A percentile compares a stretch with the other conserved stretches of the same genome.
These are phyloP conservation scores for Neoarthrinium moseri DNA, from an alignment of 2,329 filamentous ascomycete species.

Conservation along the genomic window DNA sequence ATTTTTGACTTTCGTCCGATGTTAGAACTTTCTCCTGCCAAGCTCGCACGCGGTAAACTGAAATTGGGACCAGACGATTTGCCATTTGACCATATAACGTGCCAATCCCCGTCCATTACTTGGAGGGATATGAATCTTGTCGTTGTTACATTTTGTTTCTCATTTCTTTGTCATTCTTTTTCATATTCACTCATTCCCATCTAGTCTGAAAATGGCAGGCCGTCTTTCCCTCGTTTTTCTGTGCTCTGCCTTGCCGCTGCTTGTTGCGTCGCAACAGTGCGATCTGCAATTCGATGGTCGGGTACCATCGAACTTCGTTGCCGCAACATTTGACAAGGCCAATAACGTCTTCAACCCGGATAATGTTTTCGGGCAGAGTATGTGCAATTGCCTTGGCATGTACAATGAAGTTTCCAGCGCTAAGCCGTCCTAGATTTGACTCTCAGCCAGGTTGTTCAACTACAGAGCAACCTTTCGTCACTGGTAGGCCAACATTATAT, in stretches of 20 bases:
- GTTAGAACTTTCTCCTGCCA: neutral
- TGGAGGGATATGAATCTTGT: too few relatives aligned
- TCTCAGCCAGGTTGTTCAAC: conserved; percentile 46
- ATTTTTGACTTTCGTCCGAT: neutral
- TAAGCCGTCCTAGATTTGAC: conserved; percentile 35
- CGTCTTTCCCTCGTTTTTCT: neutral
- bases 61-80: neutral
- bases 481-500: conserved; percentile 33
- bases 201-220: neutral
- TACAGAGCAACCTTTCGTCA: conserved; percentile 39
- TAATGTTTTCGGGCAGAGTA: conserved; percentile 50
- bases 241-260: neutral
- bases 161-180: too few relatives aligned
- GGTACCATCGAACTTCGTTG: conserved; percentile 34
- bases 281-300: conserved; percentile 46
- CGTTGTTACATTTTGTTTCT: too few relatives aligned
- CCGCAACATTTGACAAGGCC: conserved; percentile 38
- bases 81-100: neutral
- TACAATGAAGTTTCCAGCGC: neutral
- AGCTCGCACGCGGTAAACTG: neutral
- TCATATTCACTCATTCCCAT: neutral
- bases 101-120: too few relatives aligned
- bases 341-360: conserved; percentile 47
- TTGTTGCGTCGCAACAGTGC: conserved; percentile 27
- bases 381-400: conserved; percentile 6